A percentile compares a stretch with the other conserved stretches of the same genome.
These are phyloP conservation scores for Deuterostichococcus epilithicus DNA, from an alignment of 139 green algal species.

Conservation along the genomic window DNA sequence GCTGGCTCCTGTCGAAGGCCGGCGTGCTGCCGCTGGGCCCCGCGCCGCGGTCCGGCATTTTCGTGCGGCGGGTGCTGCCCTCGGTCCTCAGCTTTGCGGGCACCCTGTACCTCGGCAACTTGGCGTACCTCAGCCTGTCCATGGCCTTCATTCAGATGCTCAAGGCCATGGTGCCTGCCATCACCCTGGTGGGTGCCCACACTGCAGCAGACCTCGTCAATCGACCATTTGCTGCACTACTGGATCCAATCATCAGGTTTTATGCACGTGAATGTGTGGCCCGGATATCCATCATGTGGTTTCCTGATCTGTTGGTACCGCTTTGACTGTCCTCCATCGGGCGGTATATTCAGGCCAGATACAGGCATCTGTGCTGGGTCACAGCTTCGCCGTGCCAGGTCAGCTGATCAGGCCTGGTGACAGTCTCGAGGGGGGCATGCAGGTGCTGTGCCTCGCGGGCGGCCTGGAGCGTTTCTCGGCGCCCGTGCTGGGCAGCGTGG, in stretches of 20 bases:
- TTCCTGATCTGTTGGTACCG: no score
- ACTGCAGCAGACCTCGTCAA: no score
- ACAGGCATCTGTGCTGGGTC: no score
- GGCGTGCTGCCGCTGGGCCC: conserved; percentile 28
- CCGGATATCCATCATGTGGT: no score
- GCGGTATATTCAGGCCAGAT: no score
- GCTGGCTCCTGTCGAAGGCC: conserved; percentile 16
- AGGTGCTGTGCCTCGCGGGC: conserved; percentile 28
- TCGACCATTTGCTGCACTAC: no score
- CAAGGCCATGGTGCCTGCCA: conserved; percentile 59
- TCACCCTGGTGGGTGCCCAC: conserved; percentile 43
- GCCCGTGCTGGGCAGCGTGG: conserved; percentile 31
- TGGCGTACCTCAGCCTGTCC: conserved; percentile 57
- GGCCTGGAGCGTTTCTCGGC: conserved; percentile 41
- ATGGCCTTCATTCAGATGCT: conserved; percentile 72
- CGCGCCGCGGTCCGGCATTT: conserved; percentile 6
- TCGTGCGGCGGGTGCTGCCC: conserved; percentile 33
- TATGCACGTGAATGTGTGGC: no score
- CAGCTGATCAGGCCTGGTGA: no score
- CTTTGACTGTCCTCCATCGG: no score
- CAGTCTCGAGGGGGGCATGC: no score
- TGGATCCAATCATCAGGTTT: no score
- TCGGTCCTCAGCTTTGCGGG: conserved; percentile 32
- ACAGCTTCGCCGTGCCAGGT: no score
- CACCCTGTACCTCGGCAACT: conserved; percentile 57